Evolutionary conservation across 2,329 filamentous ascomycete species (phyloP), one percentile per base, ranked within the genome.

Genomic region (Alternaria hordeiaustralica): DNA sequence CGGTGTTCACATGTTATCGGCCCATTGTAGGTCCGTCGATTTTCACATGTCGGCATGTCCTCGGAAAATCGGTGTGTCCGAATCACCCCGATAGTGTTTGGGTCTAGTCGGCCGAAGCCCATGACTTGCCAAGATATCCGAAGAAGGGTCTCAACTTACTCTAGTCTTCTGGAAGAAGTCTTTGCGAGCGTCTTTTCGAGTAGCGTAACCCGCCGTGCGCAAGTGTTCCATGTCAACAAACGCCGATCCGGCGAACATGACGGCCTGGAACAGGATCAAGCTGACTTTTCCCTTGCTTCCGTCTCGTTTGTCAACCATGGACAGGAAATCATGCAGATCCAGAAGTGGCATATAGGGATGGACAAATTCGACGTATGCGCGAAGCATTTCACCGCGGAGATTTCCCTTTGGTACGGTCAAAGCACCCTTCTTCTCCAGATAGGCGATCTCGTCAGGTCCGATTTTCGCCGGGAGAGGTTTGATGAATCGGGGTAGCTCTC

Each of bases 271-370:
- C 2, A 97, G 83, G 62, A 97, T 87, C 71, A 98, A 83, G 81
- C 94, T 97, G 73, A 94, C 86, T 75, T 89, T 90, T 10, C 90
- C 90, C 70, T 88, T 85, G 50, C 87, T 84, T 13, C 92, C 92
- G 77, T 96, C 91, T 11, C 86, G 84, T 61, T 85, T 84, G 71
- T 89, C 88, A 67, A 94, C 85, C 47, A 87, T 85, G 54, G 82
- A 78, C 10, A 90, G 75, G 61, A 90, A 87, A 30, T 89, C 87
- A 66, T 88, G 85, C 51, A 90, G 72, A 63, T 90, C 93, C 66
- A 97, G 82, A 30, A 97, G 84, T 23, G 95, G 95, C 93, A 97
- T 97, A 78, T 93, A 97, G 1, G 94, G 93, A 78, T 97, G 92
- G 8, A 97, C 93, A 78, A 91, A 97, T 82, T 97, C 92, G 65